A percentile compares a stretch with the other conserved stretches of the same genome.
Evolutionary conservation across 2,329 filamentous ascomycete species (phyloP).

Genomic region (Coniella vitis): DNA sequence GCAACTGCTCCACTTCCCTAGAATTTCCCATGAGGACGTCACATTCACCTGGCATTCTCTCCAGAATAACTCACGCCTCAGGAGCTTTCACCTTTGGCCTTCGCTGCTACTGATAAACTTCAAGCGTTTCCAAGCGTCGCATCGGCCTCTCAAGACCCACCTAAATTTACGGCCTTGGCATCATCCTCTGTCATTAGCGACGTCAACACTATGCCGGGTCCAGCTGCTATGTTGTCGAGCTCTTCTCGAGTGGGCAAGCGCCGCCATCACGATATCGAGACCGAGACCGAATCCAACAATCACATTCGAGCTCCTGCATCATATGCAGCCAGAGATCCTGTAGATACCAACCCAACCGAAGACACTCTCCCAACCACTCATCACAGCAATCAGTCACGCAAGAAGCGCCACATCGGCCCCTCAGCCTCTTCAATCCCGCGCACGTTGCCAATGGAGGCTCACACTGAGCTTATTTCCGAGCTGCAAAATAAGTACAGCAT

Average conservation of each 20-base stretch:
- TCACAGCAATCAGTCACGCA: conserved; percentile 3
- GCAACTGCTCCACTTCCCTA: neutral
- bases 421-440: conserved; percentile 14
- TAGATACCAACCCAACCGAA: neutral
- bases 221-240: neutral
- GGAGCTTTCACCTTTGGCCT: too few species aligned
- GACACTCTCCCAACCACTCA: conserved; percentile 4
- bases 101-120: too few species aligned
- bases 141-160: too few species aligned
- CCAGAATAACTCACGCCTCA: too few species aligned
- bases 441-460: conserved; percentile 27
- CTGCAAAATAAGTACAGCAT: conserved; percentile 43
- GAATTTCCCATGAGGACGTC: neutral
- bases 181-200: neutral
- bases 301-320: neutral
- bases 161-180: too few species aligned
- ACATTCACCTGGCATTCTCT: neutral
- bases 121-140: too few species aligned
- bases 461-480: conserved; percentile 36
- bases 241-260: conserved; percentile 6
- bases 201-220: neutral
- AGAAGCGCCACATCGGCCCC: conserved; percentile 19
- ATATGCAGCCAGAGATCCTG: neutral
- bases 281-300: neutral
- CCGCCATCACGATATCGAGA: conserved; percentile 2